Percentiles rank a stretch among this genome's conserved stretches.
These are phyloP conservation scores for Pleurotus salmoneostramineus DNA, from an alignment of 768 basidiomycete genomes.

Conservation along the genomic window DNA sequence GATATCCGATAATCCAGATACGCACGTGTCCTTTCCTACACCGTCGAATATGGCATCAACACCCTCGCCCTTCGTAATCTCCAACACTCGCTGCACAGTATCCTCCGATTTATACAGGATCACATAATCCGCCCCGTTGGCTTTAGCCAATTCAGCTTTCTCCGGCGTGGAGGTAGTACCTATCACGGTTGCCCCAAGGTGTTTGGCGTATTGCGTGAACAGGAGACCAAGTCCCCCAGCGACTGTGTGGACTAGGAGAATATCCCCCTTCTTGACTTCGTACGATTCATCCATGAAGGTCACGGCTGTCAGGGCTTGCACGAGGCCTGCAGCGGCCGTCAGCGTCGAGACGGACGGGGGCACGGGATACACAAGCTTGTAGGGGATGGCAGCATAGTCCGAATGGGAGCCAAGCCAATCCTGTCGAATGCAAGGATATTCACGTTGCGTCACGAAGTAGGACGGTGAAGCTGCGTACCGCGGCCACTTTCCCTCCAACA, in stretches of 20 bases:
- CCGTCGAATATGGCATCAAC: conserved; percentile 91
- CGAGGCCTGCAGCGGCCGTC: conserved; percentile 59
- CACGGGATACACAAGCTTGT: conserved; percentile 58
- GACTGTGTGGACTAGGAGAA: conserved; percentile 83
- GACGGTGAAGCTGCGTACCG: conserved; percentile 30
- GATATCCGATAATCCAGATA: conserved; percentile 6
- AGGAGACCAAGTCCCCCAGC: conserved; percentile 85
- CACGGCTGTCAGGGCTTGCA: conserved; percentile 78
- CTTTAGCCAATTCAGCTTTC: conserved; percentile 79
- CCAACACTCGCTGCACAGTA: conserved; percentile 67
- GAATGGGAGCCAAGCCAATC: conserved; percentile 52
- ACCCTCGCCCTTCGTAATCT: conserved; percentile 75
- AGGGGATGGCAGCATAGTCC: conserved; percentile 67
- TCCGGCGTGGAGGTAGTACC: conserved; percentile 85
- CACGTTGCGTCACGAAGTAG: neutral
- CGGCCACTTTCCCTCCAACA: conserved; percentile 71
- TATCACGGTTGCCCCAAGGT: conserved; percentile 83
- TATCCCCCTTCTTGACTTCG: conserved; percentile 74
- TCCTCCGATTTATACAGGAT: conserved; percentile 77
- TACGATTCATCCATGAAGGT: conserved; percentile 84
- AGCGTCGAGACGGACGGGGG: conserved; percentile 58
- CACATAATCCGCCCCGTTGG: conserved; percentile 83
- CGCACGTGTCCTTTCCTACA: conserved; percentile 92
- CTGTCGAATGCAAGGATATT: conserved; percentile 22
- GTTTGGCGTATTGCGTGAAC: conserved; percentile 64